Base-by-base conservation (phyloP, 2,329 filamentous ascomycete genomes). In the Cytospora leucostoma region DNA sequence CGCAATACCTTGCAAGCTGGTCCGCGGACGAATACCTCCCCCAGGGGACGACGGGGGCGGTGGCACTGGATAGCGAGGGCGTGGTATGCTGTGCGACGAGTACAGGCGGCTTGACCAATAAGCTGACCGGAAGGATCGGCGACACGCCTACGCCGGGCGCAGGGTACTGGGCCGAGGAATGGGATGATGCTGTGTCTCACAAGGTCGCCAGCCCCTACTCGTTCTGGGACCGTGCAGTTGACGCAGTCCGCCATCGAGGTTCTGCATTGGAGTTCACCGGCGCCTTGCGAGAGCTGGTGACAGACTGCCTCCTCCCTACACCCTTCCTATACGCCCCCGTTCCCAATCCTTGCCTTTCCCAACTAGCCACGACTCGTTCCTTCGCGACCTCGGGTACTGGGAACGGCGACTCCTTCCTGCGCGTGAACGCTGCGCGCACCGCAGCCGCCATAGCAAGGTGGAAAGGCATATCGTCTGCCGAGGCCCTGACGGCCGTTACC, bases 111-210 rank as follows among this genome's bases (percentile, higher is more conserved):
- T 74, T 96, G 74, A 97, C 93, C 27, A 97, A 97, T 74, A 97
- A 97, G 78, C 77, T 94, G 61, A 90, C 91, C 0, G 93, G 92
- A 0, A 81, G 93, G 21, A 88, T 96, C 67, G 93, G 93, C 0
- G 93, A 97, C 72, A 97, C 93, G 12, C 92, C 93, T 0, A 89
- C 89, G 0, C 78, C 93, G 0, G 93, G 93, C 0, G 90, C 92
- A 0, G 93, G 93, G 0, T 97, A 93, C 74, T 97, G 92, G 92
- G 92, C 93, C 0, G 93, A 96, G 73, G 85, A 93, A 68, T 96
- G 92, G 92, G 75, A 88, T 62, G 75, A 79, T 2, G 74, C 74
- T 1, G 74, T 77, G 44, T 70, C 74, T 7, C 75, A 72, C 7
- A 54, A 10, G n/a, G 17, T n/a, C 5, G 17, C 56, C 7, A 6